Evolutionary conservation across 1,284 basidiomycete species (phyloP).

Genomic region (Boletus sp.): DNA sequence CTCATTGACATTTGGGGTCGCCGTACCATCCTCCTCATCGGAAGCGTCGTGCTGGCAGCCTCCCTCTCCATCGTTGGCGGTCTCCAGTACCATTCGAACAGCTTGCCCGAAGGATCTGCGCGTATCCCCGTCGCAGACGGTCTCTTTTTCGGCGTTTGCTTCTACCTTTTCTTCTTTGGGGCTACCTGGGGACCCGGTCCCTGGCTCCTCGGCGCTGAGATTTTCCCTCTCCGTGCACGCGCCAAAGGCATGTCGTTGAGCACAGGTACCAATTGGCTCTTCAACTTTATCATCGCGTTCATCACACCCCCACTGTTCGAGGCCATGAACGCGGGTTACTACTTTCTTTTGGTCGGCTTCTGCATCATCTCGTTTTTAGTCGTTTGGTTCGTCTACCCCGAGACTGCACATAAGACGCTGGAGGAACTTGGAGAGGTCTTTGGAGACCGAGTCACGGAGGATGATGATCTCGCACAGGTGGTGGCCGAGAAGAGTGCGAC

Average conservation of each 20-base stretch:
- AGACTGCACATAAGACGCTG: conserved; percentile 42
- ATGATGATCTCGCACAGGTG: conserved; percentile 20
- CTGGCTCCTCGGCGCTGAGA: conserved; percentile 57
- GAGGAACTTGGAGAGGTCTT: conserved; percentile 50
- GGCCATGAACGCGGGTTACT: conserved; percentile 43
- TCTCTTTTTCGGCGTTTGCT: conserved; percentile 42
- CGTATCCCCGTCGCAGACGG: conserved; percentile 42
- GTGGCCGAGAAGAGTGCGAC: conserved; percentile 17
- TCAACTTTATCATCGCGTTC: conserved; percentile 54
- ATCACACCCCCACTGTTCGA: conserved; percentile 49
- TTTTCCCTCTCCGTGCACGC: conserved; percentile 66
- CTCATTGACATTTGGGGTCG: conserved; percentile 55
- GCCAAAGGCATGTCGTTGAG: conserved; percentile 66
- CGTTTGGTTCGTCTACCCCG: conserved; percentile 46
- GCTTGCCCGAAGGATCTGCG: conserved; percentile 35
- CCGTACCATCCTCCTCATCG: conserved; percentile 46
- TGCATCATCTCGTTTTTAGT: conserved; percentile 42
- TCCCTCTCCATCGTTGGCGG: conserved; percentile 43
- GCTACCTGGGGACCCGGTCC: conserved; percentile 64
- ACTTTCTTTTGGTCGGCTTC: conserved; percentile 47
- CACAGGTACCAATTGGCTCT: conserved; percentile 55
- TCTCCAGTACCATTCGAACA: conserved; percentile 41
- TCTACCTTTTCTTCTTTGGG: conserved; percentile 46
- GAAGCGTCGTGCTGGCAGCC: conserved; percentile 40
- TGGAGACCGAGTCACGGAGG: conserved; percentile 37